These are phyloP conservation scores for Emericellopsis atlantica DNA, from an alignment of 2,329 filamentous ascomycete genomes.

Conservation along the genomic window DNA sequence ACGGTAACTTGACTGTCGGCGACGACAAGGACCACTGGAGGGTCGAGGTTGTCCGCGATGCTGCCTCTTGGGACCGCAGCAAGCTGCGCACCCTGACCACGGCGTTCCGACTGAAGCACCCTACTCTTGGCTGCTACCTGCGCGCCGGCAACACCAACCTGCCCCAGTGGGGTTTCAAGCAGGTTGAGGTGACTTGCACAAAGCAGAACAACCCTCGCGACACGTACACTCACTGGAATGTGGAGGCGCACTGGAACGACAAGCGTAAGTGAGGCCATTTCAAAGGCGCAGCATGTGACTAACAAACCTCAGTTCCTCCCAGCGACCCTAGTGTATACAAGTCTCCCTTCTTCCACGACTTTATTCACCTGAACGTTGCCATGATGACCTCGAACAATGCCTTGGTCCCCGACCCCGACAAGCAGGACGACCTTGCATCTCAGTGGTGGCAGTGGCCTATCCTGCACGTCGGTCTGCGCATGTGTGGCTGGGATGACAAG, in stretches of 20 bases:
- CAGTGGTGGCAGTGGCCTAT: constrained; percentile 98
- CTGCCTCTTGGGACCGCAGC: constrained; percentile 72
- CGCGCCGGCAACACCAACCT: constrained; percentile 92
- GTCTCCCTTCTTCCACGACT: constrained; percentile 95
- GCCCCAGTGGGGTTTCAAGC: constrained; percentile 98
- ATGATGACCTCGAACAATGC: constrained; percentile 99
- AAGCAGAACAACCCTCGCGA: constrained; percentile 89
- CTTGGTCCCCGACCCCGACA: constrained; percentile 91
- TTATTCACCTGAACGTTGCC: constrained; percentile 93
- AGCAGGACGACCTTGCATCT: constrained; percentile 95
- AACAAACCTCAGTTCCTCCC: constrained; percentile 54
- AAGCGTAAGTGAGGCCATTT: constrained; percentile 51
- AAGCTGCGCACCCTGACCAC: constrained; percentile 86
- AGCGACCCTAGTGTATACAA: constrained; percentile 86
- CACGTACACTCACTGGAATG: constrained; percentile 97
- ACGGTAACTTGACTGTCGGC: constrained; percentile 88
- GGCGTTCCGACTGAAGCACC: constrained; percentile 77
- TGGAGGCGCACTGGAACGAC: constrained; percentile 90
- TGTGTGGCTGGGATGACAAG: constrained; percentile 96
- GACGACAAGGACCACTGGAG: constrained; percentile 98
- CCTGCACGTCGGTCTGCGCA: constrained; percentile 85
- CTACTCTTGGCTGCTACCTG: constrained; percentile 78
- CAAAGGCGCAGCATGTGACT: constrained; percentile 10
- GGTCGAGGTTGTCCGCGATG: constrained; percentile 83
- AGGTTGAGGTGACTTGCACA: constrained; percentile 92